Percentiles rank a stretch among this genome's conserved stretches.
These are phyloP conservation scores for Ophiostoma australiae DNA, from an alignment of 2,329 filamentous ascomycete genomes.

Conservation along the genomic window DNA sequence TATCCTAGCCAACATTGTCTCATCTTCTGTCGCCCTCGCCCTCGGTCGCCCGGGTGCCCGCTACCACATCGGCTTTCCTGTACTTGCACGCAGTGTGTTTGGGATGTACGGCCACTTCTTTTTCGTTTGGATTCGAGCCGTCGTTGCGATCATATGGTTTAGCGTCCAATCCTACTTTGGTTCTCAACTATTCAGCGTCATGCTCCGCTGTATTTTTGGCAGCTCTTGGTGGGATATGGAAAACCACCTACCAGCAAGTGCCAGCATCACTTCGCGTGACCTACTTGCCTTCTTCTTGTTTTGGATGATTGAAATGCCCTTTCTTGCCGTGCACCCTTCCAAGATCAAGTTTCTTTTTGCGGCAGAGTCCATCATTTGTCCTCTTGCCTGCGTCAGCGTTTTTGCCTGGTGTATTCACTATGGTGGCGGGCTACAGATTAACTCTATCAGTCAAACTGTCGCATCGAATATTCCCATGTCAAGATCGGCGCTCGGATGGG, in stretches of 20 bases:
- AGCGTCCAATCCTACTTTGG: conserved; percentile 25
- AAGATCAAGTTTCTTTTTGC: conserved; percentile 35
- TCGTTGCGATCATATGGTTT: conserved; percentile 23
- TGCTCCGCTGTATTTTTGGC: conserved; percentile 34
- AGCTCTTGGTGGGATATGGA: conserved; percentile 36
- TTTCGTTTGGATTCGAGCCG: conserved; percentile 20
- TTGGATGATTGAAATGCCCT: conserved; percentile 38
- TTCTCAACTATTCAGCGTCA: conserved; percentile 23
- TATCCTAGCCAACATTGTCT: conserved; percentile 19
- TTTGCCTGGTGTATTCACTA: conserved; percentile 23
- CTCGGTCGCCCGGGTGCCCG: conserved; percentile 22
- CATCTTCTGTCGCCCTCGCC: conserved; percentile 16
- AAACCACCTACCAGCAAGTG: conserved; percentile 33
- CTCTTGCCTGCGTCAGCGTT: conserved; percentile 29
- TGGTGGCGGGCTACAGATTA: conserved; percentile 25
- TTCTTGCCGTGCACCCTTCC: conserved; percentile 42
- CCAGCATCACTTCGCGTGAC: conserved; percentile 36
- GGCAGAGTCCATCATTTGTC: conserved; percentile 35
- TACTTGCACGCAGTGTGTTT: conserved; percentile 20
- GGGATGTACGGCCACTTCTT: conserved; percentile 24
- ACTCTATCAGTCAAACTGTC: conserved; percentile 24
- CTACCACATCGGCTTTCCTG: conserved; percentile 26
- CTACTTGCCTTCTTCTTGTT: conserved; percentile 37
- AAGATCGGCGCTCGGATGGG: conserved; percentile 35
- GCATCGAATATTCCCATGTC: background rate